These are phyloP conservation scores for Phytophthora macrochlamydospora DNA, from an alignment of 352 stramenopile species.

Conservation along the genomic window DNA sequence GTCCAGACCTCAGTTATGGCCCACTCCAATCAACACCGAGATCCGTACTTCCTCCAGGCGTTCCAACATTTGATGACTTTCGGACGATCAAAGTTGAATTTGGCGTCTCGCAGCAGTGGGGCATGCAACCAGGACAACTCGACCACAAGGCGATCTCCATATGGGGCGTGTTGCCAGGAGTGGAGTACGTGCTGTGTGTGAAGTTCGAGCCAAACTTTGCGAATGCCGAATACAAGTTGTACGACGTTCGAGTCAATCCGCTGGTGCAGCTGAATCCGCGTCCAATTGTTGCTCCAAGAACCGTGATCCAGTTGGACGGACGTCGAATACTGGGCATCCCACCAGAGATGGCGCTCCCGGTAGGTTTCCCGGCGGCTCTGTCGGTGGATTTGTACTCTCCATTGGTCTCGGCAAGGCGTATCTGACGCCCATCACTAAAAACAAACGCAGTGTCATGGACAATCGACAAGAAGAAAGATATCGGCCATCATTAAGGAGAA, in stretches of 20 bases:
- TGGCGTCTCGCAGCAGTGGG: no score
- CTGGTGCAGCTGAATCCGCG: constrained; percentile 34
- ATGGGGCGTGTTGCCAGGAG: no score
- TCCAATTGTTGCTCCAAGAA: constrained; percentile 41
- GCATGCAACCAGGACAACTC: no score
- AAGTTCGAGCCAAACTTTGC: no score
- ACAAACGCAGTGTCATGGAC: constrained; percentile 1
- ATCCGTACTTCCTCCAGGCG: no score
- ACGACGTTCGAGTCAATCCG: constrained; percentile 38
- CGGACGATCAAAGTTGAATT: no score
- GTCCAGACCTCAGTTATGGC: no score
- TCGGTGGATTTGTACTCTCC: constrained; percentile 45
- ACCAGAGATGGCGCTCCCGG: constrained; percentile 30
- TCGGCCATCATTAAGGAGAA: no score
- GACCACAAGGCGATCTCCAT: no score
- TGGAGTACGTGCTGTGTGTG: no score
- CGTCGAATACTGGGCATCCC: constrained; percentile 47
- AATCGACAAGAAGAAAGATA: constrained; percentile 1
- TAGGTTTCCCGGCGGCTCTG: constrained; percentile 34
- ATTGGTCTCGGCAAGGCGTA: constrained; percentile 25
- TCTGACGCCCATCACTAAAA: not conserved
- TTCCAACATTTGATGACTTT: no score
- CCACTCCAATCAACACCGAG: no score
- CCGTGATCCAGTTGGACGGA: constrained; percentile 39
- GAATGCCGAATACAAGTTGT: constrained; percentile 49